Evolutionary conservation across 2,329 filamentous ascomycete genomes (phyloP).

Genomic region (Ophiostoma sp.): DNA sequence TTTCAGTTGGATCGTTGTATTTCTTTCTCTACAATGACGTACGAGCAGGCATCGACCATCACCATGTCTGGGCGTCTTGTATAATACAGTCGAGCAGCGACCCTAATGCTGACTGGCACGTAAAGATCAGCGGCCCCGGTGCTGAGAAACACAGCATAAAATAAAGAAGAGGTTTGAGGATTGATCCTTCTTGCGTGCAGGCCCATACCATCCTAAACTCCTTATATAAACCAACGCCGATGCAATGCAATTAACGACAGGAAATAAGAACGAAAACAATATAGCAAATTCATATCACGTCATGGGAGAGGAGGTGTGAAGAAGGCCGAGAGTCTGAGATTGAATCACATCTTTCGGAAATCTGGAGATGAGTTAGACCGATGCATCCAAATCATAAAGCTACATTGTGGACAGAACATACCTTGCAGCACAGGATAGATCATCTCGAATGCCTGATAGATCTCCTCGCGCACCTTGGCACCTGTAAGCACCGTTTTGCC

Average conservation of each 20-base stretch:
- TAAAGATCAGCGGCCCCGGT: no score
- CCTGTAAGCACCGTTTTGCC: slow-evolving; percentile 98
- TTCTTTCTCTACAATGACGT: no score
- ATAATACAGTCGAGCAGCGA: no score
- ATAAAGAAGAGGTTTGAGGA: neutral
- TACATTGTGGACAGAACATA: slow-evolving; percentile 32
- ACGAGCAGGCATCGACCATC: no score
- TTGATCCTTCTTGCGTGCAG: neutral
- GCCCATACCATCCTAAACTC: neutral
- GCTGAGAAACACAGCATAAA: neutral
- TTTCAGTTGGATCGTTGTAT: no score
- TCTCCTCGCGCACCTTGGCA: slow-evolving; percentile 96
- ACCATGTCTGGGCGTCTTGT: no score
- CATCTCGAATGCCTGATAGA: slow-evolving; percentile 94
- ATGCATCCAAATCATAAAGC: slow-evolving; percentile 13
- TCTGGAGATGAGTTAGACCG: slow-evolving; percentile 35
- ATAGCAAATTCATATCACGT: neutral
- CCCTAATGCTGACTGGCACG: no score
- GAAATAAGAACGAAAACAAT: neutral
- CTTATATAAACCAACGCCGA: slow-evolving; percentile 1
- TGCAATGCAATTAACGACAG: neutral
- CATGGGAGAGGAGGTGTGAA: neutral
- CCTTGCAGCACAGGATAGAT: slow-evolving; percentile 93
- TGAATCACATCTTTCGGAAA: slow-evolving; percentile 53
- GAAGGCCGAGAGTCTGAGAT: neutral